Base-by-base conservation (phyloP, 768 basidiomycete genomes). In the Hydnomerulius pinastri region DNA sequence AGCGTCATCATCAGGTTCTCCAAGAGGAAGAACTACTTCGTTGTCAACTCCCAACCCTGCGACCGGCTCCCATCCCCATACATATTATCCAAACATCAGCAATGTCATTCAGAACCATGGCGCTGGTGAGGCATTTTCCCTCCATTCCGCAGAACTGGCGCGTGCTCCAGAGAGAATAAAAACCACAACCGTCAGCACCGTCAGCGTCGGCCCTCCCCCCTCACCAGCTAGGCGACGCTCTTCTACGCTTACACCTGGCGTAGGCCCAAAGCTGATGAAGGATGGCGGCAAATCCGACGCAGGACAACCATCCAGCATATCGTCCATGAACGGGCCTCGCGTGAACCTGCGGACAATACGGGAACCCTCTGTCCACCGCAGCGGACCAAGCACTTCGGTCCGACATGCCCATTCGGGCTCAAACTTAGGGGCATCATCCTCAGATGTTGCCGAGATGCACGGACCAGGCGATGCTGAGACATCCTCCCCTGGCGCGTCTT, bases 321-420 rank as follows among this genome's bases (percentile, higher is more conserved):
- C 55, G 3, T 15, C 29, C 29, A 20, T 15, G 23, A 46, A 39
- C 25, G 48, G 53, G n/a, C 4, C 36, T 11, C 38, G 20, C 4
- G 4, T 47, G 20, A 48, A 24, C 12, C 41, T 17, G 23, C 53
- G 51, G 2, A 39, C 51, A 2, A n/a, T 41, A 9, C 47, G 36
- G n/a, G 17, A 40, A 10, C 50, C 50, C 18, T 29, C 44, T 0
- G 40, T 47, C 17, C 18, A n/a, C 25, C 39, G 39, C 15, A 32
- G 21, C 9, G 28, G 43, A 9, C 44, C 57, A 2, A n/a, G 15
- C 9, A 32, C 25, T 2, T 4, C 25, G 10, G n/a, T 68, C 13
- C 62, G 66, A 17, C 64, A 68, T 9, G 53, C 29, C 0, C 53
- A 48, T 25, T 70, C 67, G 4, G 56, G 60, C 28, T 66, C 67